Evolutionary conservation across 768 basidiomycete species (phyloP).

Genomic region (Hysterangium stoloniferum): DNA sequence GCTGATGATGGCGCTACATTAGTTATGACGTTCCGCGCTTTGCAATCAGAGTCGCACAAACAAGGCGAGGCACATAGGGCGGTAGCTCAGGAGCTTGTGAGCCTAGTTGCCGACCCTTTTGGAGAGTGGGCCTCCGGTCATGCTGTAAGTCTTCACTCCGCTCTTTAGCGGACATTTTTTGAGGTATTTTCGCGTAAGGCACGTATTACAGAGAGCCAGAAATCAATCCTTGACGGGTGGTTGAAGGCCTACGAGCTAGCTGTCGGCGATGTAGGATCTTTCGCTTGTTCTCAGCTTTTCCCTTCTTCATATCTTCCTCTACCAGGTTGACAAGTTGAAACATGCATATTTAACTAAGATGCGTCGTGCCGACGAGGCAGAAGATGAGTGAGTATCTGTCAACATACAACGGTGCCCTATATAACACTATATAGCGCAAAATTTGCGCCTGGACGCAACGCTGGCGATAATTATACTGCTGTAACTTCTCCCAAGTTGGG

Average conservation of each 20-base stretch:
- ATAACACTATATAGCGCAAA: conserved; percentile 50
- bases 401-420: conserved; percentile 3
- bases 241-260: conserved; percentile 63
- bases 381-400: conserved; percentile 70
- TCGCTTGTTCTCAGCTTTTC: background rate
- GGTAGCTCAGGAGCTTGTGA: conserved; percentile 67
- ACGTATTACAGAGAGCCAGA: conserved; percentile 50
- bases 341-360: conserved; percentile 70
- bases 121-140: conserved; percentile 70
- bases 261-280: conserved; percentile 45
- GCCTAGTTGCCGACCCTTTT: conserved; percentile 75
- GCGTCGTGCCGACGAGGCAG: conserved; percentile 82
- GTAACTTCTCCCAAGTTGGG: conserved; percentile 64
- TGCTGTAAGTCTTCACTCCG: conserved; percentile 37
- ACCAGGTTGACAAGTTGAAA: conserved; percentile 56
- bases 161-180: background rate
- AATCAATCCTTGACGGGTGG: conserved; percentile 57
- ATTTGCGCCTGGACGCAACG: conserved; percentile 67
- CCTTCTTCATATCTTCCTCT: background rate
- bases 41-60: conserved; percentile 60
- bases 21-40: conserved; percentile 68
- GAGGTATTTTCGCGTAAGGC: conserved; percentile 33
- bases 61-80: conserved; percentile 72
- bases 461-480: conserved; percentile 70
- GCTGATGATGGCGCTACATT: conserved; percentile 83